Evolutionary conservation across 83 land plant species (phyloP).

Genomic region (Diphasiastrum complanatum): DNA sequence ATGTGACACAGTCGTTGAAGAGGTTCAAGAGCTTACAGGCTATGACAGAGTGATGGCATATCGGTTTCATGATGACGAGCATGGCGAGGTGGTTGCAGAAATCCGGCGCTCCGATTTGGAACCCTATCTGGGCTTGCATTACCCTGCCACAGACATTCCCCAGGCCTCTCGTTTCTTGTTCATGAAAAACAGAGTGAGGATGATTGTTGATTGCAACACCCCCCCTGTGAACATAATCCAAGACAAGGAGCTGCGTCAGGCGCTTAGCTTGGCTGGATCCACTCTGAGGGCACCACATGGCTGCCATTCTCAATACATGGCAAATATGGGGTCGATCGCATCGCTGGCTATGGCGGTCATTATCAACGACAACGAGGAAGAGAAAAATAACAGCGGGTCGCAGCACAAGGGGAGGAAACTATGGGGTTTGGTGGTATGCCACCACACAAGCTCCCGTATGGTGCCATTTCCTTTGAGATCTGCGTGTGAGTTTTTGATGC

Average conservation of each 20-base stretch:
- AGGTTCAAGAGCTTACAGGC: slow-evolving; percentile 88
- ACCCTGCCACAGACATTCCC: slow-evolving; percentile 96
- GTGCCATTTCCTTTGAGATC: slow-evolving; percentile 87
- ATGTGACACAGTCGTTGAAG: slow-evolving; percentile 83
- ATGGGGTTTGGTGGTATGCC: slow-evolving; percentile 97
- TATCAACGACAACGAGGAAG: slow-evolving; percentile 72
- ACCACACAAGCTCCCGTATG: slow-evolving; percentile 69
- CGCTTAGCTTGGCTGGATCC: slow-evolving; percentile 80
- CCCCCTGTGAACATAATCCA: slow-evolving; percentile 71
- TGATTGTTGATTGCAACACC: slow-evolving; percentile 88
- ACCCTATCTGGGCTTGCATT: slow-evolving; percentile 88
- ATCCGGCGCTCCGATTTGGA: slow-evolving; percentile 69
- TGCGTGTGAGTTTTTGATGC: slow-evolving; percentile 93
- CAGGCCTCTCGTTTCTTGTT: slow-evolving; percentile 91
- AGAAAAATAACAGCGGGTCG: slow-evolving; percentile 22
- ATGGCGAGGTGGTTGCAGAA: slow-evolving; percentile 92
- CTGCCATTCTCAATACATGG: slow-evolving; percentile 94
- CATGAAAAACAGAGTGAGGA: slow-evolving; percentile 90
- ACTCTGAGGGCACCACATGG: slow-evolving; percentile 90
- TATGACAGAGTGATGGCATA: slow-evolving; percentile 97
- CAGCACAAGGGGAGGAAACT: slow-evolving; percentile 66
- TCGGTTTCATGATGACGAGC: slow-evolving; percentile 95
- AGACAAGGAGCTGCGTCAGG: slow-evolving; percentile 65
- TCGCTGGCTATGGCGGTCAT: slow-evolving; percentile 93
- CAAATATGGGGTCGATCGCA: slow-evolving; percentile 91